phyloP scores from a whole-genome alignment of 192 early-diverging fungal genomes.

The Backusella westeae region DNA sequence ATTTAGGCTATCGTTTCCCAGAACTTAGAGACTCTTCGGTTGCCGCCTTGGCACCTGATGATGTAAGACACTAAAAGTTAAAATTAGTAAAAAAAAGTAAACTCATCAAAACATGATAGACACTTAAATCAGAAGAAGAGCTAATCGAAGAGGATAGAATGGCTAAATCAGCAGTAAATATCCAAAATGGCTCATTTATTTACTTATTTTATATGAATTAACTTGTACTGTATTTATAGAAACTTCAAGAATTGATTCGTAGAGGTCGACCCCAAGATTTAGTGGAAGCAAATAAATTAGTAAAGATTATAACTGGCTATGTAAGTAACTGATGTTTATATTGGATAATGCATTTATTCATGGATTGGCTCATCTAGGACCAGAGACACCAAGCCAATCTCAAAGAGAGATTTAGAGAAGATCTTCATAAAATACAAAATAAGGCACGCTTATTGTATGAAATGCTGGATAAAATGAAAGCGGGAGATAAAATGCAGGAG shows the following conservation, averaged over 20 bases:
- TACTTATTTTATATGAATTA: constrained; percentile 3
- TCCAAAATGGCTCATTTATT: not conserved
- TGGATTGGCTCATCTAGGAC: constrained; percentile 36
- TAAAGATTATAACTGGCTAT: constrained; percentile 98
- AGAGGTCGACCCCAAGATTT: constrained; percentile 89
- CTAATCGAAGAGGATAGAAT: constrained; percentile 91
- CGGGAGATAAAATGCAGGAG: constrained; percentile 39
- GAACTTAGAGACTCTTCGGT: constrained; percentile 55
- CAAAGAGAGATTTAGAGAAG: constrained; percentile 75
- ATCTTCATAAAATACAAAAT: constrained; percentile 78
- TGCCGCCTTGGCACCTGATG: constrained; percentile 54
- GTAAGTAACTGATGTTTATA: constrained; percentile 39
- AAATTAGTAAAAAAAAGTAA: not conserved
- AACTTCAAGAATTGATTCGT: constrained; percentile 95
- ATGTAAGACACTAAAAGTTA: constrained; percentile 25
- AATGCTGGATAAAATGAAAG: constrained; percentile 70
- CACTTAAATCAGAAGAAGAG: constrained; percentile 87
- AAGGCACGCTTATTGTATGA: constrained; percentile 76
- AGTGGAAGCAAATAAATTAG: constrained; percentile 92
- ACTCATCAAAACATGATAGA: constrained; percentile 33
- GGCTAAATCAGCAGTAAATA: constrained; percentile 71
- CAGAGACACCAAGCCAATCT: constrained; percentile 77
- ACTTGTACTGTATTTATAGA: constrained; percentile 43
- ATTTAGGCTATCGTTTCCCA: constrained; percentile 74
- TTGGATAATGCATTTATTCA: not conserved